Conservation (phyloP, 345 rosid species). For the Brassica juncea region DNA sequence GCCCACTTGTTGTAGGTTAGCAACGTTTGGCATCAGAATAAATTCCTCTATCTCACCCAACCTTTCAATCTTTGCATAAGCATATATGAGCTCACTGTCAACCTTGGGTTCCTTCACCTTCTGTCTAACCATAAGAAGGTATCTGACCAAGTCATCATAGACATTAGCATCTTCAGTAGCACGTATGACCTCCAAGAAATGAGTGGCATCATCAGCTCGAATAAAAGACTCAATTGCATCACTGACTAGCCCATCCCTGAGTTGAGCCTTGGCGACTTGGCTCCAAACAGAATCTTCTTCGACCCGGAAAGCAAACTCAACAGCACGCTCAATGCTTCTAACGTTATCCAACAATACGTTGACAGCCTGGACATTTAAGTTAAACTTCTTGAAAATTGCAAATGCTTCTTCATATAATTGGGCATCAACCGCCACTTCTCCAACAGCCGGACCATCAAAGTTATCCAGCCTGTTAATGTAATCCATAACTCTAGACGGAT, state of each 20-base stretch:
- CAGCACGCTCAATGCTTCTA: conserved; percentile 81
- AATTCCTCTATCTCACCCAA: conserved; percentile 91
- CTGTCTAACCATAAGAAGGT: conserved; percentile 98
- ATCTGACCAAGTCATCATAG: conserved; percentile 91
- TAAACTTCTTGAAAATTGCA: conserved; percentile 85
- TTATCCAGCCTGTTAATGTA: conserved; percentile 93
- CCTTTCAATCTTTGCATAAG: conserved; percentile 97
- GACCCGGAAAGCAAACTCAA: conserved; percentile 97
- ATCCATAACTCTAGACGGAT: conserved; percentile 98
- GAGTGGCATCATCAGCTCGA: conserved; percentile 87
- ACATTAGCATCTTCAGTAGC: conserved; percentile 79
- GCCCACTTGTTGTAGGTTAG: conserved; percentile 94
- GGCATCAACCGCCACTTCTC: conserved; percentile 96
- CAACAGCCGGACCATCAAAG: conserved; percentile 99
- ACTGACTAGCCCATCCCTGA: conserved; percentile 89
- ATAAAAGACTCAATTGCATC: conserved; percentile 98
- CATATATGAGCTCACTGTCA: conserved; percentile 92
- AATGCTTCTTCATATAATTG: conserved; percentile 88
- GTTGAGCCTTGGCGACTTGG: conserved; percentile 97
- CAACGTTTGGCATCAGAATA: conserved; percentile 98
- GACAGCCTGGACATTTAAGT: conserved; percentile 81
- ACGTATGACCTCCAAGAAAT: conserved; percentile 74
- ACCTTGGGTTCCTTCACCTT: conserved; percentile 97
- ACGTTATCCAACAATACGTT: conserved; percentile 72
- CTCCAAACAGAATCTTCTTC: conserved; percentile 99